Evolutionary conservation across 2,329 filamentous ascomycete genomes (phyloP), one percentile per base, ranked within the genome.

Genomic region (Emericellopsis atlantica): DNA sequence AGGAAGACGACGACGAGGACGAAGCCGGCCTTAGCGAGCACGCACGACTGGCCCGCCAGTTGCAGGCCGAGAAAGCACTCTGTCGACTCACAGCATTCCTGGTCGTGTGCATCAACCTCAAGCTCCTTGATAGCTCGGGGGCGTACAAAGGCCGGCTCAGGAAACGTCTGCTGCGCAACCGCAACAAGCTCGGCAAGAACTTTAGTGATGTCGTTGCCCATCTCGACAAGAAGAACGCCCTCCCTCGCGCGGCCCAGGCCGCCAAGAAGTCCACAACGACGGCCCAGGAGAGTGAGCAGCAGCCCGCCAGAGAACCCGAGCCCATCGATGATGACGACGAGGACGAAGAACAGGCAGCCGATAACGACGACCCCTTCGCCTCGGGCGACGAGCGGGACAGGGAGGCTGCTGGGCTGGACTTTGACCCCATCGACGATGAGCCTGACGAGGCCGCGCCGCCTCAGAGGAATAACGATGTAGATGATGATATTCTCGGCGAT

Each of bases 41-140:
- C 51, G 67, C 84, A 52, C 72, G 76, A 43, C 67, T 76, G 48
- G 72, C 79, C 37, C 72, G 74, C 32, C 76, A 79, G 43, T 71
- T 95, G 29, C 71, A 89, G 44, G 79, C 87, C 0, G 92, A 96
- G 60, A 83, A 90, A 55, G 76, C 80, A 16, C 72, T 96, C 1
- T 96, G 90, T 59, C 83, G 90, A 51, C 69, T 95, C 22, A 81
- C 89, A 0, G 82, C 79, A 46, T 93, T 92, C 56, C 76, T 94
- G 35, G 84, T 95, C 32, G 74, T 94, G 34, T 83, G 81, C 11
- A 79, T 94, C 18, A 68, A 84, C 9, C 85, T 80, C 16, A 79
- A 78, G 40, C 77, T 88, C 33, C 67, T 95, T 39, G 87, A 93
- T 54, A 64, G 69, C 34, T 67, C 65, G 2, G 77, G 75, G 6